A percentile compares a stretch with the other conserved stretches of the same genome.
phyloP scores from a whole-genome alignment of 2,329 filamentous ascomycete genomes.

The Cladophialophora chaetospira region DNA sequence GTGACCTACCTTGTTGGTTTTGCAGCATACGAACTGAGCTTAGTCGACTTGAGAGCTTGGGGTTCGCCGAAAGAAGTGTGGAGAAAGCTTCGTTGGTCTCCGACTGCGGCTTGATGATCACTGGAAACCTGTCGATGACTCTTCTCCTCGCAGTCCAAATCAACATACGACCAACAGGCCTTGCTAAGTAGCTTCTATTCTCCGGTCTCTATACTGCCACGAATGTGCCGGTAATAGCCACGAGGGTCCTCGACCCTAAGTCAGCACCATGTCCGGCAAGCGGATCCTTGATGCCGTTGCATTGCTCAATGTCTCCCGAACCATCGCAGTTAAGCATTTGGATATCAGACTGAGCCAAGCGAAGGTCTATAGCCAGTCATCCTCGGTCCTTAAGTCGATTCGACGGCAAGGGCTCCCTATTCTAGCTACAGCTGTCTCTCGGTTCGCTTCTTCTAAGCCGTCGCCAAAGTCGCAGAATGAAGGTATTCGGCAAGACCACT shows the following conservation, averaged over 20 bases:
- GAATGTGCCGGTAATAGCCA: not conserved
- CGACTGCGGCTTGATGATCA: not conserved
- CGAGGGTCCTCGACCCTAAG: slow-evolving; percentile 9
- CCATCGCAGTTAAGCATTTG: slow-evolving; percentile 65
- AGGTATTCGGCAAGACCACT: slow-evolving; percentile 54
- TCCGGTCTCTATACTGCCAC: not conserved
- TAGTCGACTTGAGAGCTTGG: no score
- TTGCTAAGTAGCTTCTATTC: not conserved
- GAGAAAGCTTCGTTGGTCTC: not conserved
- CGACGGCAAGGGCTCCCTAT: slow-evolving; percentile 46
- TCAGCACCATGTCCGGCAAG: slow-evolving; percentile 55
- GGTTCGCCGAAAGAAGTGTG: not conserved
- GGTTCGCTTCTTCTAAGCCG: slow-evolving; percentile 44
- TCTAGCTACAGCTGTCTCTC: slow-evolving; percentile 25
- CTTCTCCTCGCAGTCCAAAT: not conserved
- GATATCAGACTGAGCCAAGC: slow-evolving; percentile 62
- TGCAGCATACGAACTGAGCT: not conserved
- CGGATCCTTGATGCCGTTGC: slow-evolving; percentile 71
- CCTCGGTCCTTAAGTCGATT: slow-evolving; percentile 63
- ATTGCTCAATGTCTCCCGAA: slow-evolving; percentile 69
- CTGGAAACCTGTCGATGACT: not conserved
- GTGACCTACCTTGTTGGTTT: not conserved
- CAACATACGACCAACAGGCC: no score
- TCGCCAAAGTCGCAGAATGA: slow-evolving; percentile 30
- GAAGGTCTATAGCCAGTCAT: slow-evolving; percentile 65